Evolutionary conservation across 2,329 filamentous ascomycete genomes (phyloP), one percentile per base, ranked within the genome.

Genomic region (Fusarium pseudograminearum): DNA sequence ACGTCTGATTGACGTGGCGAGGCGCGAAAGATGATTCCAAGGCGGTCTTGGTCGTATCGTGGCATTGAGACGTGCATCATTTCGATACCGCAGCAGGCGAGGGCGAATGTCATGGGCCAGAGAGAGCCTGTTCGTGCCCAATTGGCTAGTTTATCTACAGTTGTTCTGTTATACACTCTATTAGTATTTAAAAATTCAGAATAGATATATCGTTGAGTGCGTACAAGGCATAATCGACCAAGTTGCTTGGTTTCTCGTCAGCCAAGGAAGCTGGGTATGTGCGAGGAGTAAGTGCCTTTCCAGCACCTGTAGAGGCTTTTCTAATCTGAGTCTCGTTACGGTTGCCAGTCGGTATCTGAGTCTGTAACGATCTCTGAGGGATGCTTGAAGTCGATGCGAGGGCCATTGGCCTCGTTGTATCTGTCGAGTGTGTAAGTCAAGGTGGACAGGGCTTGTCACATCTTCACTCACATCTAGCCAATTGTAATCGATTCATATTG

Each of bases 11-110:
- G 89, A 46, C 88, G 83, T 0, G 89, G 89, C 0, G 88, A 90
- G 22, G 88, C 89, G 55, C 89, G 86, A 80, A 90, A 91, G 75
- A 91, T 89, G 67, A 89, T 90, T 47, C 88, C 88, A 18, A 90
- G 80, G 20, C 87, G 83, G 77, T 90, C 87, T 71, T 89, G 87
- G 63, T 89, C 87, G 80, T 89, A 89, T 18, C 87, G 82, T 6
- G 87, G 87, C 71, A 87, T 88, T 3, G 87, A 89, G 4, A 85
- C 79, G 66, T 88, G 86, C 88, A 90, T 90, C 88, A 90, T 90
- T 72, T 90, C 87, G 57, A 90, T 71, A 51, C 85, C 84, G 75
- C 88, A 90, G 77, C 87, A 90, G 63, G 87, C 87, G 12, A 90
- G 84, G n/a, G 81, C 88, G 71, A 90, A 89, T 18, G 83, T 85